Evolutionary conservation across 2,329 filamentous ascomycete species (phyloP).

Genomic region (Chrysoporthe deuterocubensis): DNA sequence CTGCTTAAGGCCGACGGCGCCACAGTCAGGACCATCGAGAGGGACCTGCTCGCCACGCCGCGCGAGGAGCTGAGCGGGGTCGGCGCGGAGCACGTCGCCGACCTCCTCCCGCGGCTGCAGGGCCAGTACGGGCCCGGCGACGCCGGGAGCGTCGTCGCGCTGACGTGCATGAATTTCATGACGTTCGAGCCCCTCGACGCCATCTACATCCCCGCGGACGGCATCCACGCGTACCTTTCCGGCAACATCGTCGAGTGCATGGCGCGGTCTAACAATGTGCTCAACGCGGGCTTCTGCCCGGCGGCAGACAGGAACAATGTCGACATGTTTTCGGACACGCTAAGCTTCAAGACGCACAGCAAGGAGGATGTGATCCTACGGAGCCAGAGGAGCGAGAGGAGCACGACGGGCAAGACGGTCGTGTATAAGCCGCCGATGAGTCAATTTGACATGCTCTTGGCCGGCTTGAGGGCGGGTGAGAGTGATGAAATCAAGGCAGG

Average conservation of each 20-base stretch:
- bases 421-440: slow-evolving; percentile 69
- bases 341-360: slow-evolving; percentile 68
- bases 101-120: slow-evolving; percentile 67
- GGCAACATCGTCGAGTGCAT: slow-evolving; percentile 81
- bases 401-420: slow-evolving; percentile 62
- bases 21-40: slow-evolving; percentile 56
- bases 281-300: slow-evolving; percentile 77
- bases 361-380: slow-evolving; percentile 60
- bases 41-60: slow-evolving; percentile 53
- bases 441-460: slow-evolving; percentile 72
- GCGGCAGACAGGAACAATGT: slow-evolving; percentile 65
- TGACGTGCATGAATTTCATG: slow-evolving; percentile 77
- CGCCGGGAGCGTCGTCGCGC: slow-evolving; percentile 69
- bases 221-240: slow-evolving; percentile 73
- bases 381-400: slow-evolving; percentile 51
- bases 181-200: slow-evolving; percentile 67
- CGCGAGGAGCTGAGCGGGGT: slow-evolving; percentile 50
- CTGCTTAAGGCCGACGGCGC: slow-evolving; percentile 59
- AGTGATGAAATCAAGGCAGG: slow-evolving; percentile 60
- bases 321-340: slow-evolving; percentile 63
- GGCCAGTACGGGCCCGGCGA: slow-evolving; percentile 67
- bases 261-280: slow-evolving; percentile 75
- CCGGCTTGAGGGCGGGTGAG: slow-evolving; percentile 59
- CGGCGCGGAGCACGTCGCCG: slow-evolving; percentile 60
- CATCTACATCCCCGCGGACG: slow-evolving; percentile 73